phyloP scores from a whole-genome alignment of 2,329 filamentous ascomycete species.

The Colletotrichum tamarilloi region DNA sequence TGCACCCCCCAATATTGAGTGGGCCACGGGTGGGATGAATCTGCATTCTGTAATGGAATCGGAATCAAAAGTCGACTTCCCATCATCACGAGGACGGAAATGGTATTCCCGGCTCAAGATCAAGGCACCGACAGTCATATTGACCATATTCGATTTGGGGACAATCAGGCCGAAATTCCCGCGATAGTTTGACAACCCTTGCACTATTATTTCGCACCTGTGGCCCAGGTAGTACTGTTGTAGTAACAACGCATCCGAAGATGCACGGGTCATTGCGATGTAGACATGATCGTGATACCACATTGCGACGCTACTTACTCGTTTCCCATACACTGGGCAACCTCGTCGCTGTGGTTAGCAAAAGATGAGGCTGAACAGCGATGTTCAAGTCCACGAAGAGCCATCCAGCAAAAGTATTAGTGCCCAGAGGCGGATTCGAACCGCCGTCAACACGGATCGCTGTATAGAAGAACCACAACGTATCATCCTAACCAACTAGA shows the following conservation, averaged over 20 bases:
- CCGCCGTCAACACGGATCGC: conserved; percentile 37
- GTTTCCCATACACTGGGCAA: neutral
- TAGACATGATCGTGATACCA: neutral
- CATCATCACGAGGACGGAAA: neutral
- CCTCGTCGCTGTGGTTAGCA: neutral
- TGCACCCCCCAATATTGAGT: too few relatives aligned
- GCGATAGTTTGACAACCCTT: conserved; percentile 24
- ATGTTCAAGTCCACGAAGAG: too few relatives aligned
- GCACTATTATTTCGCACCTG: neutral
- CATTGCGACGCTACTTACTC: neutral
- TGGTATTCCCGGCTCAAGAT: too few relatives aligned
- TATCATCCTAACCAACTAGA: conserved; percentile 39
- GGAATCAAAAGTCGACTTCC: neutral
- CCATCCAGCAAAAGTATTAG: neutral
- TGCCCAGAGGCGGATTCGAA: conserved; percentile 39
- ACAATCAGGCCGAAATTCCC: conserved; percentile 14
- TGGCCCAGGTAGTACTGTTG: neutral
- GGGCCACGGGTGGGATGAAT: neutral
- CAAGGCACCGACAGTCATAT: conserved; percentile 11
- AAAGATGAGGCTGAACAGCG: neutral
- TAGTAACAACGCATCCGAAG: neutral
- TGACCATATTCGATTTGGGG: neutral
- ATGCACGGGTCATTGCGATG: neutral
- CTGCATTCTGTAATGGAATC: neutral
- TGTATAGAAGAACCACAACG: conserved; percentile 37